A percentile compares a stretch with the other conserved stretches of the same genome.
phyloP scores from a whole-genome alignment of 768 basidiomycete species.

The Pleurotus platypus region DNA sequence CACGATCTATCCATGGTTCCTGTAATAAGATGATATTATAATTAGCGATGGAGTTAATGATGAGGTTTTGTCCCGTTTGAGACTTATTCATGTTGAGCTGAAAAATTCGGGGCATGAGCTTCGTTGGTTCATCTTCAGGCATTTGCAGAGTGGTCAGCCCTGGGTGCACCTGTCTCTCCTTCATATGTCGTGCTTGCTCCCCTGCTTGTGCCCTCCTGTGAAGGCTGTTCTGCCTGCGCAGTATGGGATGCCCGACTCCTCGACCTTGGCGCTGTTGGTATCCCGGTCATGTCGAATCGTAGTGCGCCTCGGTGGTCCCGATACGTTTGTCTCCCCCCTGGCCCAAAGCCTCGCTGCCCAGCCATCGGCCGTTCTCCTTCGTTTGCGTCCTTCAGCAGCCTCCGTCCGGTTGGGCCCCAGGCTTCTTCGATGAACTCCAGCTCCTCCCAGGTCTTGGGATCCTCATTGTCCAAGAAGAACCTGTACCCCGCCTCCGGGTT shows the following conservation, averaged over 20 bases:
- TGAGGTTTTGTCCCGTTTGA: slow-evolving; percentile 3
- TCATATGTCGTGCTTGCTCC: no score
- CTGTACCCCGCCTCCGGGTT: slow-evolving; percentile 15
- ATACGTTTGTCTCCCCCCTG: background rate
- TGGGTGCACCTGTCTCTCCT: no score
- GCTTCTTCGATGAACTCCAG: no score
- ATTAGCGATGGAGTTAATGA: background rate
- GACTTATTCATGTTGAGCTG: slow-evolving; percentile 27
- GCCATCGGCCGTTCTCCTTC: background rate
- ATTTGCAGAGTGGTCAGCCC: no score
- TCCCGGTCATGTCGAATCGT: background rate
- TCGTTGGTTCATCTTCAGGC: background rate
- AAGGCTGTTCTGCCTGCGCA: background rate
- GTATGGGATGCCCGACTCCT: background rate
- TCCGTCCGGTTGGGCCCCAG: background rate
- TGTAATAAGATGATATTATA: slow-evolving; percentile 24
- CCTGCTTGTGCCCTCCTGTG: background rate
- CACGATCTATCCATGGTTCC: slow-evolving; percentile 24
- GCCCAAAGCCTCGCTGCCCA: background rate
- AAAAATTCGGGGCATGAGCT: background rate
- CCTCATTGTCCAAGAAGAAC: slow-evolving; percentile 11
- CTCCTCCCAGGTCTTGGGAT: slow-evolving; percentile 7
- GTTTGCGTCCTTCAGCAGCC: background rate
- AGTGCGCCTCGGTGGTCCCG: no score
- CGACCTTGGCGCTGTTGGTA: background rate